Base-by-base conservation (phyloP, 2,329 filamentous ascomycete genomes). In the Raffaelea deltoideospora region DNA sequence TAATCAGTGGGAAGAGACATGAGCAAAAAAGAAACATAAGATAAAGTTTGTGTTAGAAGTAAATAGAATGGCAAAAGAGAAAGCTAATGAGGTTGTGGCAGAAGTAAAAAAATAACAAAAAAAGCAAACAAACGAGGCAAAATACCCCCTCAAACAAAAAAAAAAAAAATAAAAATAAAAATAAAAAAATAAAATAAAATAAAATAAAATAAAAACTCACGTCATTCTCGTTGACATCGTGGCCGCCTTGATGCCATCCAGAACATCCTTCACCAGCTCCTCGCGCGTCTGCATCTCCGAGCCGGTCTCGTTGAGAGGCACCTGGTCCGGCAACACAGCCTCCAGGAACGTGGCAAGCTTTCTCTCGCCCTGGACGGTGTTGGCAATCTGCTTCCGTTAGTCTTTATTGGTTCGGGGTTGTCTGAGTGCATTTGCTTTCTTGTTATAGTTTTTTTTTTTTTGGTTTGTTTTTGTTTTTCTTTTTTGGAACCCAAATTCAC, bases 221-320 rank as follows among this genome's bases (percentile, higher is more conserved):
- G 69, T 75, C 38, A 77, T 53, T 10, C 72, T 60, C 28, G 76
- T 60, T 1, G 70, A 60, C 74, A 79, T 78, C 3, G 72, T 65
- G 1, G 72, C 66, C 5, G 56, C 48, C 17, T 55, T 58, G 37
- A 76, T 61, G 10, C 71, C 74, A 14, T 56, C 54, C 20, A 61
- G 47, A 4, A 75, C 61, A 49, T 78, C 70, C 2, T 54, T 45
- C 33, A 75, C 62, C 38, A 77, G 69, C 17, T 67, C 60, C 3
- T 69, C 57, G 10, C 62, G 64, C 19, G 60, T 65, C 40, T 59
- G 59, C 45, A 61, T 57, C 19, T 53, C 52, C 5, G 37, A 41
- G 20, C 47, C 41, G 1, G 39, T 39, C 37, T 50, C 42, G 42
- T 48, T 50, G n/a, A 46, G 43, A 4, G 66, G 66, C n/a, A 76